Percentiles rank a stretch among this genome's conserved stretches.
These are phyloP conservation scores for Cercospora zeina DNA, from an alignment of 2,329 filamentous ascomycete genomes.

Conservation along the genomic window DNA sequence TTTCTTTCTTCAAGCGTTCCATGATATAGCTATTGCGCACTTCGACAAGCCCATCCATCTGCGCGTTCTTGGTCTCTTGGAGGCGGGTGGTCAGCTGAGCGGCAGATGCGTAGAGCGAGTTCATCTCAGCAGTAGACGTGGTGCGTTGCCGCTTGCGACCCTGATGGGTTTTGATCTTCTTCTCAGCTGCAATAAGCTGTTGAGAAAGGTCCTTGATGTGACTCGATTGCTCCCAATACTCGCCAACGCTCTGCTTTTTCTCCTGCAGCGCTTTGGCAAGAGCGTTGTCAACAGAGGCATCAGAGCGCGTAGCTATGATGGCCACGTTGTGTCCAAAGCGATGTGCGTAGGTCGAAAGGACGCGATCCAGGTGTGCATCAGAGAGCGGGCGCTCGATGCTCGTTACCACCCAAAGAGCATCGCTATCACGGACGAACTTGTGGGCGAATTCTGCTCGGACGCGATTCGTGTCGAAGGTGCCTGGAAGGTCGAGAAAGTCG, in stretches of 20 bases:
- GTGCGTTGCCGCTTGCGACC: constrained; percentile 15
- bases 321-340: constrained; percentile 27
- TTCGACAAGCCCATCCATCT: constrained; percentile 24
- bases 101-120: background rate
- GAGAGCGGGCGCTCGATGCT: constrained; percentile 26
- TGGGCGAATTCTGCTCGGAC: constrained; percentile 26
- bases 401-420: constrained; percentile 31
- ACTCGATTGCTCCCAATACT: constrained; percentile 15
- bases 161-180: constrained; percentile 11
- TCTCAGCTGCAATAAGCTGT: background rate
- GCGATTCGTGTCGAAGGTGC: constrained; percentile 32
- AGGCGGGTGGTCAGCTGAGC: background rate
- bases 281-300: constrained; percentile 25
- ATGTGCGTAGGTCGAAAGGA: constrained; percentile 28
- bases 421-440: constrained; percentile 28
- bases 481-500: constrained; percentile 34
- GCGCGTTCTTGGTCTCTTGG: constrained; percentile 36
- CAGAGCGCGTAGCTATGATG: constrained; percentile 31
- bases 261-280: constrained; percentile 20
- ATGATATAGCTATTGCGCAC: constrained; percentile 27
- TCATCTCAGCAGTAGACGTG: constrained; percentile 7
- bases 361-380: constrained; percentile 22
- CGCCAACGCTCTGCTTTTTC: constrained; percentile 12
- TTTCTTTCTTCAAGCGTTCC: constrained; percentile 14
- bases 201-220: constrained; percentile 15